Evolutionary conservation across 2,329 filamentous ascomycete genomes (phyloP), one percentile per base, ranked within the genome.

Genomic region (Calcarisporium arbuscula): DNA sequence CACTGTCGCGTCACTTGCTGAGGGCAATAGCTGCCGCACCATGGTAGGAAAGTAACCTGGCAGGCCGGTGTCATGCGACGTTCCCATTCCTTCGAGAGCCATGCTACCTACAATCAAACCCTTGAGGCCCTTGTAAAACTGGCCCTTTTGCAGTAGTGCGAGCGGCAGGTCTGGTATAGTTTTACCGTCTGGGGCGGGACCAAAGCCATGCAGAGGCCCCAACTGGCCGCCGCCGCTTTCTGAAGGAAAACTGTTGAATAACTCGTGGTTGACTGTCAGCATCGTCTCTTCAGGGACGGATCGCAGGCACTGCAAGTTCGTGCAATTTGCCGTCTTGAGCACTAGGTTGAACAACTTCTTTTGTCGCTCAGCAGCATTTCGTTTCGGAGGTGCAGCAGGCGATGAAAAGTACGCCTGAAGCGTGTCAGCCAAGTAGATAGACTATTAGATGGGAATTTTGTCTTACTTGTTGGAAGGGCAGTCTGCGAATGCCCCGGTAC

Each of bases 391-490:
- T n/a, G 36, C 31, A 5, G 35, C 38, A 3, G 39, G 39, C 2
- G 43, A 43, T 4, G 41, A 34, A 8, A 41, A 23, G 8, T 43
- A 39, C 10, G 23, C 38, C 25, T 41, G 30, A 20, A n/a, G 14
- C 3, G 10, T 25, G 22, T 25, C 22, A 25, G 22, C 14, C 10
- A 14, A 25, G 22, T 9, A 25, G 22, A 9, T 25, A 14, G n/a
- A n/a, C n/a, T 25, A 25, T 10, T 10, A 25, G 22, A 9, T 4
- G 22, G 22, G 14, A 25, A 25, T 9, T 25, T 25, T 14, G 10
- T 25, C 35, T 18, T 32, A 26, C 54, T 40, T 61, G 58, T 30
- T 57, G 56, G 47, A 71, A 72, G 2, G 65, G 66, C 8, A 45
- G 48, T 19, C 31, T 41, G 7, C 42, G 46, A 17, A 48, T 48